Base-by-base conservation (phyloP, 257 asterid species). In the Nicotiana noctiflora region DNA sequence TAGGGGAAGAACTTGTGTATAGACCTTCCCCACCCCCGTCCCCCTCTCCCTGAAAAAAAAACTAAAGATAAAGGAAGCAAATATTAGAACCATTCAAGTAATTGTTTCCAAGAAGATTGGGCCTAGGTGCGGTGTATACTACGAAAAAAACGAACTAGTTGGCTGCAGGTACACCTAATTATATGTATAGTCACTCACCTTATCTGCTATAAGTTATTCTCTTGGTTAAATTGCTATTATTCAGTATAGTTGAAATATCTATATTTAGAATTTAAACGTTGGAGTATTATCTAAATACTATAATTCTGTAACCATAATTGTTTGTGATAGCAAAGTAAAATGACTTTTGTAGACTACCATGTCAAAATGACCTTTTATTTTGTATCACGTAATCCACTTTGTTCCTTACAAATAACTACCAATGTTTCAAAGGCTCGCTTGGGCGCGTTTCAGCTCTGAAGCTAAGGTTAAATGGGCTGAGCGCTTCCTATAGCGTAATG, bases 91-190 rank as follows among this genome's bases (percentile, higher is more conserved):
- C 74, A 14, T 64, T 64, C 46, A 15, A 27, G 12, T 63, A 63
- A 5, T 13, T 63, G 19, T 63, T 25, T 29, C 18, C 34, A 15
- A 61, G 44, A 63, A 63, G 21, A 65, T 27, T 27, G 29, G 29
- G 29, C 29, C 25, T 44, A 51, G 84, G 13, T 81, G 84, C 64
- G 61, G 75, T 77, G 78, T 80, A 37, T 84, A 61, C 79, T 81
- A 84, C 74, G 51, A 75, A 34, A 77, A 84, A 13, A 49, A 65
- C 19, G 49, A 65, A 25, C 3, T 84, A 1, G 76, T 81, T 15
- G 84, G 84, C 21, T 84, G 86, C 32, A 75, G 66, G 56, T 80
- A 72, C 18, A 13, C 27, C 56, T 57, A 29, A 15, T 29, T 79
- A 7, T 9, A 34, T 29, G 0, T 19, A 11, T 10, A 51, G 19